Conservation (phyloP, 2,329 filamentous ascomycete species). For the Penicillium psychrosexuale region DNA sequence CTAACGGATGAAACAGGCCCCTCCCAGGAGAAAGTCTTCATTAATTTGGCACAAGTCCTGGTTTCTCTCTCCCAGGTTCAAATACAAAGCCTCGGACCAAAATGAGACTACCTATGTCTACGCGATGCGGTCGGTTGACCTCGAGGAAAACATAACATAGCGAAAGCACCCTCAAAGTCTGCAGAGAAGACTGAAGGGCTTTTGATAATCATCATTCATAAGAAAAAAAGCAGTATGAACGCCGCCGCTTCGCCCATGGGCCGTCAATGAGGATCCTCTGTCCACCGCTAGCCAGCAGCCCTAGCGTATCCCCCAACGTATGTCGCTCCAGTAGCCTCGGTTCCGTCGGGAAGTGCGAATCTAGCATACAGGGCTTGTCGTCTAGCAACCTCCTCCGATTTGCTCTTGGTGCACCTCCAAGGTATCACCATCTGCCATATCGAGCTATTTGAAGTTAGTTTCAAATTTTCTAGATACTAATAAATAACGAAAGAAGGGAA, state of each 20-base stretch:
- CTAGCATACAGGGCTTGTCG: background rate
- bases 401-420: conserved; percentile 98
- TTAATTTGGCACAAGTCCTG: background rate
- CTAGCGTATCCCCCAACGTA: background rate
- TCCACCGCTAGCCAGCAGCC: background rate
- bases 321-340: background rate
- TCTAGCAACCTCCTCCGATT: conserved; percentile 71
- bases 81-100: background rate
- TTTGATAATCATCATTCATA: conserved; percentile 22
- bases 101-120: background rate
- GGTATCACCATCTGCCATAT: conserved; percentile 94
- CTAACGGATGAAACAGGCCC: background rate
- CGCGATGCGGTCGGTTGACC: background rate
- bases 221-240: conserved; percentile 16
- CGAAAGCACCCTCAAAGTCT: conserved; percentile 8
- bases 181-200: conserved; percentile 4
- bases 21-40: no score
- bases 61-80: background rate
- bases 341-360: background rate
- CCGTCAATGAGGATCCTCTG: background rate
- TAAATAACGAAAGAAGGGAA: background rate
- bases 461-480: conserved; percentile 13
- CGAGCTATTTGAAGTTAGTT: conserved; percentile 60
- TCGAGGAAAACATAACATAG: background rate
- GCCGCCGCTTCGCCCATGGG: conserved; percentile 7